Evolutionary conservation across 495 filamentous ascomycete genomes (phyloP), one percentile per base, ranked within the genome.

Genomic region (Penicillium bialowiezense): DNA sequence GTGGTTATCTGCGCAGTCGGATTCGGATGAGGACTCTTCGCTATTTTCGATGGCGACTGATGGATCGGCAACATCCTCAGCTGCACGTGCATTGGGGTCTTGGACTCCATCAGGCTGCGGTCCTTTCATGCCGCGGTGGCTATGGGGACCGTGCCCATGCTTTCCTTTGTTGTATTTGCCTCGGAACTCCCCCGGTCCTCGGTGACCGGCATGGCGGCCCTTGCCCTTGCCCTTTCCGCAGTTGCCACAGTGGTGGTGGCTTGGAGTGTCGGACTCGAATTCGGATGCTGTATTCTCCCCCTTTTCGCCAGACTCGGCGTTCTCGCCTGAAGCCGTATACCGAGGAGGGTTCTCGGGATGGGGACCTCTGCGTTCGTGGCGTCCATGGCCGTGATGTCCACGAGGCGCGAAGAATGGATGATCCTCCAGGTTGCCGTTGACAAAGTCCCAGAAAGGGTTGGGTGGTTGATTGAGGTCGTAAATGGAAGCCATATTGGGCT

Each of bases 391-490:
- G 31, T 42, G 49, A 28, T 56, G 56, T 26, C 56, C 51, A 29
- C 42, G 54, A 53, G 62, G 62, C 23, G 62, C 55, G 43, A 68
- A 69, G 64, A 71, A 68, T 28, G 70, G 67, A 52, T 71, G 68
- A 21, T 70, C 50, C 42, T 74, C 65, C 6, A 74, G 55, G 31
- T 43, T 45, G 5, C 52, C 52, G 37, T 56, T 45, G 36, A 69
- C 10, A 26, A 63, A 55, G 36, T 72, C 67, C 68, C 69, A 71
- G 41, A 72, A 63, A 4, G 66, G 59, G 49, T 60, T 45, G 7
- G 57, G 51, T n/a, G 51, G 55, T 17, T 67, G 56, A 43, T 74
- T 74, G 52, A 69, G 54, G 46, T 65, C 52, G 40, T 70, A 64
- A 44, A 72, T 59, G 21, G 63, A 63, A 51, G 67, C 57, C 67